Base-by-base conservation (phyloP, 106 monocot genomes). In the Dendrobium officinale region DNA sequence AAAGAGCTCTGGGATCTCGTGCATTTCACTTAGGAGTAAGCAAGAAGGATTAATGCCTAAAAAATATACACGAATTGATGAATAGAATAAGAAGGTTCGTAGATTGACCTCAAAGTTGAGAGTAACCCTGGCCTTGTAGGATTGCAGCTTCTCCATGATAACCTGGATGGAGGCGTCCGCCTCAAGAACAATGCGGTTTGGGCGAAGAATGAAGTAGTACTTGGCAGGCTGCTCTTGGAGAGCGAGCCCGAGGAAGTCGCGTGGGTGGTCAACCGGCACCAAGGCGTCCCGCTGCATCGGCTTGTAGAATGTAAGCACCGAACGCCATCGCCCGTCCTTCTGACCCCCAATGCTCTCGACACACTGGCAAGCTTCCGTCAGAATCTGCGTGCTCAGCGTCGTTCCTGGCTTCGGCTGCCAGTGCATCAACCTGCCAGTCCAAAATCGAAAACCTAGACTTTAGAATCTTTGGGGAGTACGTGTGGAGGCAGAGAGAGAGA, bases 71-170 rank as follows among this genome's bases (percentile, higher is more conserved):
- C 1, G 1, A 51, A 51, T 51, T 13, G 15, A 51, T 0, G 13
- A 51, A 51, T 51, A 51, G 15, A 51, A 51, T 51, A 51, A 51
- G 51, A 51, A 1, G 10, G 51, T 18, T 4, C 77, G 15, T 9
- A 68, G 15, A 22, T 51, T 20, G 9, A 94, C 98, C 92, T 98
- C 98, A 55, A 95, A 98, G 80, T 89, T 86, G 58, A 98, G 86
- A 44, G 86, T 85, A 43, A 98, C 85, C 37, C 92, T 88, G n/a
- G 87, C 79, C 83, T 95, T 95, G 85, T 95, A 95, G n/a, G 92
- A 91, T 85, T 94, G 94, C 70, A 98, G 85, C 92, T 98, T 98
- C 73, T 98, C 95, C 92, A 98, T 94, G 79, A 98, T 73, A 49
- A 67, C 47, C 72, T 92, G 89, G 54, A 98, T 88, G 3, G 80